Evolutionary conservation across 805 yeast genomes (phyloP).

Genomic region (Zygosaccharomyces kombuchaensis): DNA sequence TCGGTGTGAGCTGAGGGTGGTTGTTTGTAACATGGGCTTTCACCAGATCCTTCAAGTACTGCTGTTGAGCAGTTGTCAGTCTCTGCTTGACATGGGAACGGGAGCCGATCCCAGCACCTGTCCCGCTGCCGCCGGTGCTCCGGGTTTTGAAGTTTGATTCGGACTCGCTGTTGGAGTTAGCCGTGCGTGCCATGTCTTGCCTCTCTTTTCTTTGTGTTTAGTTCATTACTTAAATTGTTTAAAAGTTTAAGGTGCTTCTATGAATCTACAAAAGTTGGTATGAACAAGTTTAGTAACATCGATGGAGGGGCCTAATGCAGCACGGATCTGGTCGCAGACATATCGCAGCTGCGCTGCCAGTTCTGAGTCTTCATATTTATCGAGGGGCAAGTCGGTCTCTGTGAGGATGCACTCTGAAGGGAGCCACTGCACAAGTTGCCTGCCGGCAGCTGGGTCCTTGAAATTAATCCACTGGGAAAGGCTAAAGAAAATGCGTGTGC

Average conservation of each 20-base stretch:
- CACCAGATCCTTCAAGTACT: constrained; percentile 57
- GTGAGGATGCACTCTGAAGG: constrained; percentile 40
- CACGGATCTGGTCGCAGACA: constrained; percentile 11
- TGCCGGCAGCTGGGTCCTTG: constrained; percentile 28
- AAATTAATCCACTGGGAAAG: constrained; percentile 32
- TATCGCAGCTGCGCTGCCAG: constrained; percentile 14
- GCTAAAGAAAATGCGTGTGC: constrained; percentile 29
- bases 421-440: constrained; percentile 29
- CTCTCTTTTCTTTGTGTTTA: constrained; percentile 1
- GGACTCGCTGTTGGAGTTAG: constrained; percentile 31
- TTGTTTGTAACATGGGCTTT: constrained; percentile 69
- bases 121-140: constrained; percentile 8
- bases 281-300: constrained; percentile 11
- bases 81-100: constrained; percentile 44
- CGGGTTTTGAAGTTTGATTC: constrained; percentile 23
- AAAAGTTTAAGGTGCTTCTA: constrained; percentile 3
- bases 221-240: neutral
- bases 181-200: constrained; percentile 20
- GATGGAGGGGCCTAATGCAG: constrained; percentile 1
- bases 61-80: constrained; percentile 58
- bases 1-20: constrained; percentile 57
- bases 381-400: constrained; percentile 49
- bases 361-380: constrained; percentile 11
- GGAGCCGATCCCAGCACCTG: constrained; percentile 43
- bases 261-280: constrained; percentile 17